Conservation (phyloP, 179 eudicot species). For the Gypsophila paniculata region DNA sequence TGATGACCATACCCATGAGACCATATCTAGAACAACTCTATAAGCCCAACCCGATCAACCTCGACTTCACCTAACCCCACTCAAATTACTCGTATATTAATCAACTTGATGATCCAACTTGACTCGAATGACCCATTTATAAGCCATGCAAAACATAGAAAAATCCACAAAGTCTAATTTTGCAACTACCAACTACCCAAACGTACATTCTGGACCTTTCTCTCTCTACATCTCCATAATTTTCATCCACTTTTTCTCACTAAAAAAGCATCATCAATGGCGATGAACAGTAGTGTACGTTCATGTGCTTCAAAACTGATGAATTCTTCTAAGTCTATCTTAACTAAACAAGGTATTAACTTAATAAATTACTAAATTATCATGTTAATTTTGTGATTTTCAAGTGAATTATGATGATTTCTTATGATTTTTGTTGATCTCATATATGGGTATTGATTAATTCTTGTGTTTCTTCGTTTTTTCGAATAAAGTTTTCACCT, state of each 20-base stretch:
- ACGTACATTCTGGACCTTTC: no score
- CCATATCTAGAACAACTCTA: no score
- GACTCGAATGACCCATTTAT: no score
- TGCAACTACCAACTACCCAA: no score
- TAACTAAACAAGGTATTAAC: constrained; percentile 52
- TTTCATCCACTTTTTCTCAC: constrained; percentile 17
- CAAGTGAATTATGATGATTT: not conserved
- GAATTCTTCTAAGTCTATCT: constrained; percentile 44
- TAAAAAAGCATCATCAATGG: constrained; percentile 38
- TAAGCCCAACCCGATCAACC: no score
- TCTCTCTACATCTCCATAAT: not conserved
- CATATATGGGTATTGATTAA: not conserved
- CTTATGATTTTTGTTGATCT: constrained; percentile 16
- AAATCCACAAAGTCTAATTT: no score
- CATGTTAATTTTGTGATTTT: not conserved
- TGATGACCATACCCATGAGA: no score
- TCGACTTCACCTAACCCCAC: no score
- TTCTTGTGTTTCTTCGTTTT: not conserved
- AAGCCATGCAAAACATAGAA: no score
- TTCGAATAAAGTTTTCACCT: not conserved
- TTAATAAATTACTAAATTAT: not conserved
- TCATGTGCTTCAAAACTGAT: constrained; percentile 59
- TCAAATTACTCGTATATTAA: no score
- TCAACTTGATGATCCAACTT: no score
- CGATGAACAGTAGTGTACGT: constrained; percentile 60